These are phyloP conservation scores for Lumnitzera littorea DNA, from an alignment of 345 rosid genomes.

Conservation along the genomic window DNA sequence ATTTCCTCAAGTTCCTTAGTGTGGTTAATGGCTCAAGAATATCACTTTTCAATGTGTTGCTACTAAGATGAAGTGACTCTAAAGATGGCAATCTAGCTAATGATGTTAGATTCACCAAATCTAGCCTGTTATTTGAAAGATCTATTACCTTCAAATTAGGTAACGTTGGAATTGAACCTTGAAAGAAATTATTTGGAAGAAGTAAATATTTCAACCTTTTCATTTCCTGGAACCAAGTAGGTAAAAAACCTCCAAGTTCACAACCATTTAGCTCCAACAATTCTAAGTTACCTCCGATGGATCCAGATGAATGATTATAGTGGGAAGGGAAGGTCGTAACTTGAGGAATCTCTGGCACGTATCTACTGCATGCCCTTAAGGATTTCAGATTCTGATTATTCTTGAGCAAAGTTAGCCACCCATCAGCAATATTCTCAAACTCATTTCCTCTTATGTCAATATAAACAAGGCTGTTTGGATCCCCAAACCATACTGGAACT, in stretches of 20 bases:
- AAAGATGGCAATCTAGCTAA: neutral
- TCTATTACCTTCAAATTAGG: no score
- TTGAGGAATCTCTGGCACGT: neutral
- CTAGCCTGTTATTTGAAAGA: no score
- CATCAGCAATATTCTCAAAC: neutral
- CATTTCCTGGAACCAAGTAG: no score
- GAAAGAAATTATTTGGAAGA: no score
- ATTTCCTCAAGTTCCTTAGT: no score
- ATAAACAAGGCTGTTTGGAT: neutral
- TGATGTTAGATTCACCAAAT: no score
- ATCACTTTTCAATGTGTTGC: no score
- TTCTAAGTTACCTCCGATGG: neutral
- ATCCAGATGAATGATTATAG: neutral
- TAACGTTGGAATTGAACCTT: no score
- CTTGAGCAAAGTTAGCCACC: neutral
- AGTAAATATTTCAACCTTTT: no score
- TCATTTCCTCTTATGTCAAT: neutral
- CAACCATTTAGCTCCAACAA: neutral
- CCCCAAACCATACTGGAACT: neutral
- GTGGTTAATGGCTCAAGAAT: no score
- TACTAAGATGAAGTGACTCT: neutral
- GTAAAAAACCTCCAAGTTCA: no score
- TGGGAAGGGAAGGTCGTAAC: neutral
- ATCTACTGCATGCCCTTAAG: neutral
- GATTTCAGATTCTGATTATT: neutral